phyloP scores from a whole-genome alignment of 139 green algal species.

The Diplosphaera chodatii region DNA sequence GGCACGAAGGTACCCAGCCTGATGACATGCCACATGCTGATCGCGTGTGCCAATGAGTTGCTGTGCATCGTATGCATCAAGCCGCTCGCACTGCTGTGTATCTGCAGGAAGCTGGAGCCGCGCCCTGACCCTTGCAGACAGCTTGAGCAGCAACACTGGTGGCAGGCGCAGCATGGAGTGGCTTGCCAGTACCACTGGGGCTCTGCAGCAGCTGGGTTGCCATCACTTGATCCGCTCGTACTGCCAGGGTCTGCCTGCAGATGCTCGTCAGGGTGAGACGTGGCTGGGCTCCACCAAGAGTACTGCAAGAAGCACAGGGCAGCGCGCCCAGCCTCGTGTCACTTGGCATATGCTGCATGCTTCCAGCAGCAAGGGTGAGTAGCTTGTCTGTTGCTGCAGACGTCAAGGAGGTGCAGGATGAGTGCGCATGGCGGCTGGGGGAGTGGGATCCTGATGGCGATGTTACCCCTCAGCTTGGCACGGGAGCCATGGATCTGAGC shows the following conservation, averaged over 20 bases:
- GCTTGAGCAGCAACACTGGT: neutral
- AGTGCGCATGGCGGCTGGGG: slow-evolving; percentile 38
- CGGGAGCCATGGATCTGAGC: no score
- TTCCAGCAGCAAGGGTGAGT: no score
- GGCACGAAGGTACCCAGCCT: slow-evolving; percentile 45
- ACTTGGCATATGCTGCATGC: no score
- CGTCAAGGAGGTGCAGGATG: slow-evolving; percentile 29
- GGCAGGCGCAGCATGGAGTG: neutral
- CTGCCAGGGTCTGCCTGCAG: slow-evolving; percentile 3
- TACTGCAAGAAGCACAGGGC: no score
- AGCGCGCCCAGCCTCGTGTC: no score
- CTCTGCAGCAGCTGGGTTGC: slow-evolving; percentile 51
- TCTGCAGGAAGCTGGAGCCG: neutral
- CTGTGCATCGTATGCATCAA: no score
- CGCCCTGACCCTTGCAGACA: neutral
- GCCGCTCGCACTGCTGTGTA: no score
- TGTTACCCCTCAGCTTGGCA: no score
- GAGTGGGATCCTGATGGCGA: no score
- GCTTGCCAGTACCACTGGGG: neutral
- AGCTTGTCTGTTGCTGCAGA: neutral
- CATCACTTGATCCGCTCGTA: slow-evolving; percentile 29
- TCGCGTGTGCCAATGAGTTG: no score
- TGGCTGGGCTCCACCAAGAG: no score
- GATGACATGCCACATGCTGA: no score
- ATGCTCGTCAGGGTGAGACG: neutral